Conservation (phyloP, 495 filamentous ascomycete species). For the Penicillium pancosmium region DNA sequence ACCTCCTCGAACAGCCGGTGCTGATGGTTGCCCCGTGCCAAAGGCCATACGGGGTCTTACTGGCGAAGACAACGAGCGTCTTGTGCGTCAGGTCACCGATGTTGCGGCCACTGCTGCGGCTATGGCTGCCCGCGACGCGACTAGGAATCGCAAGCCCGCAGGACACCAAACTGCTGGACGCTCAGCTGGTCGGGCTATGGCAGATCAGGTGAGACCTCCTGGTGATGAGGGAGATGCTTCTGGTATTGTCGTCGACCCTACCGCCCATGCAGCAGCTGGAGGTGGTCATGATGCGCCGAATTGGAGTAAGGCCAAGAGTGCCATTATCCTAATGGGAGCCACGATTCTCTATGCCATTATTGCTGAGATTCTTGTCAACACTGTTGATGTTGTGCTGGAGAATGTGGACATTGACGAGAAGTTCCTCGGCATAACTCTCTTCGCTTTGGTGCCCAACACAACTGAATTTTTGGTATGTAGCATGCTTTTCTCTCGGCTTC, state of each 20-base stretch:
- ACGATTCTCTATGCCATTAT: slow-evolving; percentile 94
- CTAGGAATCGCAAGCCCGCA: slow-evolving; percentile 52
- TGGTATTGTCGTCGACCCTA: slow-evolving; percentile 40
- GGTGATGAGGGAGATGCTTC: slow-evolving; percentile 47
- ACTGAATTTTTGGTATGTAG: slow-evolving; percentile 89
- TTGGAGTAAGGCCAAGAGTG: slow-evolving; percentile 90
- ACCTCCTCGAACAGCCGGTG: slow-evolving; percentile 52
- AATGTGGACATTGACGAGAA: slow-evolving; percentile 94
- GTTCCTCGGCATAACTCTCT: slow-evolving; percentile 95
- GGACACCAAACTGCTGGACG: slow-evolving; percentile 35
- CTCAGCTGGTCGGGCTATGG: slow-evolving; percentile 29
- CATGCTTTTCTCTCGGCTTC: neutral
- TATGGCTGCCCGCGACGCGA: slow-evolving; percentile 81
- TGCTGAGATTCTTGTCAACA: slow-evolving; percentile 95
- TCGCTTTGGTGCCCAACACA: slow-evolving; percentile 96
- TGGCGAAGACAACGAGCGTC: slow-evolving; percentile 74
- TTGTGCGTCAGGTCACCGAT: slow-evolving; percentile 84
- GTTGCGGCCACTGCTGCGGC: slow-evolving; percentile 90
- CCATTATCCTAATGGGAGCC: slow-evolving; percentile 84
- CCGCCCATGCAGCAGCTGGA: slow-evolving; percentile 29
- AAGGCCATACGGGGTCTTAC: slow-evolving; percentile 61
- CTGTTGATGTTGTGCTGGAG: slow-evolving; percentile 90
- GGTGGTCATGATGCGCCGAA: slow-evolving; percentile 98
- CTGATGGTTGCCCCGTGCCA: slow-evolving; percentile 23
- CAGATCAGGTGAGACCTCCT: slow-evolving; percentile 30